Conservation (phyloP, 2,329 filamentous ascomycete genomes). For the Cladosporium sp. region DNA sequence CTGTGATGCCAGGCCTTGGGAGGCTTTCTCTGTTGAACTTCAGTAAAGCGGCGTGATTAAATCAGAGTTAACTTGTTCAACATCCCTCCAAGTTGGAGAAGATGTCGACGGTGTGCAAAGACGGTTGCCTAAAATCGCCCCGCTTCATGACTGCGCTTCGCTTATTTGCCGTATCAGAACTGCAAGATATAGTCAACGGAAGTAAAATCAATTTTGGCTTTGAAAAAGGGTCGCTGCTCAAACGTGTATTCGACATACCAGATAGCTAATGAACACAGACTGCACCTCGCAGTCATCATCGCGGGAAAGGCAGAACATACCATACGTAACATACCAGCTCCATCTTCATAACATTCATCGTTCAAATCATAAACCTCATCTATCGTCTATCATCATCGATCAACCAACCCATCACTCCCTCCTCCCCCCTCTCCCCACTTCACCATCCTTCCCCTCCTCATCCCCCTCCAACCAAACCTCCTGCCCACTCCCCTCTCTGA, state of each 20-base stretch:
- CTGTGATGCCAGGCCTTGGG: background rate
- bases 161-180: background rate
- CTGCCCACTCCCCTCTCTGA: constrained; percentile 65
- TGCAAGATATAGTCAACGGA: background rate
- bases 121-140: background rate
- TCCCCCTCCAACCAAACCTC: constrained; percentile 57
- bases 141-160: background rate
- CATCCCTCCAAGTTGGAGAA: too few relatives aligned
- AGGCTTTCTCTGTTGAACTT: background rate
- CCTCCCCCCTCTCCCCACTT: background rate
- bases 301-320: background rate
- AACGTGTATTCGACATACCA: background rate
- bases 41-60: too few relatives aligned
- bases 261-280: background rate
- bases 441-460: constrained; percentile 25
- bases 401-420: background rate
- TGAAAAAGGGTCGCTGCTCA: too few relatives aligned
- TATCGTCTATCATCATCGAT: background rate
- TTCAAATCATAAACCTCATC: background rate
- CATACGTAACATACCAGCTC: background rate
- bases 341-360: background rate
- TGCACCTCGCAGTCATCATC: background rate
- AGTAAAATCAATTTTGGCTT: background rate
- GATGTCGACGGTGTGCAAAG: background rate
- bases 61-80: too few relatives aligned